Base-by-base conservation (phyloP, 805 yeast genomes). In the Pichia kluyveri region DNA sequence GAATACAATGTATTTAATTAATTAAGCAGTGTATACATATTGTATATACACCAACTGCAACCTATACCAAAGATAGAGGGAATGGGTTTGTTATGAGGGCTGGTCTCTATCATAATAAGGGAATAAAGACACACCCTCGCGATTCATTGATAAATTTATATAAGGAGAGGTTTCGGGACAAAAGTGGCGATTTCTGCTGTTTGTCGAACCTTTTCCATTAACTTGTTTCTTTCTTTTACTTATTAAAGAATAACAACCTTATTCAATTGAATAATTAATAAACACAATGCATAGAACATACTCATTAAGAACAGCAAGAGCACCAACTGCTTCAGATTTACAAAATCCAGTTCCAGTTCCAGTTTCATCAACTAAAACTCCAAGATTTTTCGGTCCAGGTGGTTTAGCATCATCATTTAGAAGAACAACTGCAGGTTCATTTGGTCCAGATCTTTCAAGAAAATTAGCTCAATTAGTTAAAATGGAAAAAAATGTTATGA, bases 381-480 rank as follows among this genome's bases (percentile, higher is more conserved):
- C 52, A 38, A 82, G 82, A 62, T 91, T 90, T 73, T 91, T 93
- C 62, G 98, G 98, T 62, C 81, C 82, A 68, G 88, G 90, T 48
- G 75, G 79, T 15, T 65, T 77, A 61, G 70, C 79, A 44, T 55
- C 55, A 51, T 53, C 62, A 30, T 52, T 63, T 62, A 77, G 90
- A 70, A 80, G 79, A 64, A 73, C 79, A 46, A 75, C 86, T 45
- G 91, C 93, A 47, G 93, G 90, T 48, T 74, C 82, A 42, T 78
- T 82, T 56, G 91, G 90, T 19, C 95, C 95, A 8, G 93, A 84
- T 61, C 69, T 85, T 60, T 74, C 90, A 43, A 78, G 85, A 66
- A 84, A 84, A 63, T 72, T 85, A 60, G 74, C 88, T 42, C 83
- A 75, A 60, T 75, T 80, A 63, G 84, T 85, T 58, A 85, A 85